phyloP scores from a whole-genome alignment of 805 yeast species.

The Yarrowia osloensis region DNA sequence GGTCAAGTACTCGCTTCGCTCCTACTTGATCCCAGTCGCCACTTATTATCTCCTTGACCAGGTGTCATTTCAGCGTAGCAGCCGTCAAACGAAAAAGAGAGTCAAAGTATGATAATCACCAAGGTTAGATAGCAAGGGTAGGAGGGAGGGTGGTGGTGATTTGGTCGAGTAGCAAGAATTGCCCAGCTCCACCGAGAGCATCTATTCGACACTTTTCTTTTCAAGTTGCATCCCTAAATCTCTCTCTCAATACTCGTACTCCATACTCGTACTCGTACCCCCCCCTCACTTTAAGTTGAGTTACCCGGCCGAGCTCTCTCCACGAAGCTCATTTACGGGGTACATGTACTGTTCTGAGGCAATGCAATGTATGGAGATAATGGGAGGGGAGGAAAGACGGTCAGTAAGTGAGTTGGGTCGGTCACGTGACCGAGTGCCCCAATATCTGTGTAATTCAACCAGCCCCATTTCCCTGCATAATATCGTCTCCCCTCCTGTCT shows the following conservation, averaged over 20 bases:
- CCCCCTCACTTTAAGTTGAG: not conserved
- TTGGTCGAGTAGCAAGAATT: too few relatives aligned
- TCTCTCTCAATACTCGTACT: too few relatives aligned
- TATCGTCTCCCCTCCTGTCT: not conserved
- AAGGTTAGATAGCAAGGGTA: not conserved
- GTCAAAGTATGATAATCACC: not conserved
- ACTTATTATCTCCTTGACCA: too few relatives aligned
- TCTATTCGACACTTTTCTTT: too few relatives aligned
- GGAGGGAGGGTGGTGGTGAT: too few relatives aligned
- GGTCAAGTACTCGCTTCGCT: too few relatives aligned
- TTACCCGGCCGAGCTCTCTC: not conserved
- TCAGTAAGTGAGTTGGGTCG: not conserved
- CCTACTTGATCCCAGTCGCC: too few relatives aligned
- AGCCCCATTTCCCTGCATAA: too few relatives aligned
- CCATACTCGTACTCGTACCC: too few relatives aligned
- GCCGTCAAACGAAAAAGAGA: too few relatives aligned
- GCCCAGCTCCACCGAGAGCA: not conserved
- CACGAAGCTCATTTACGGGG: constrained; percentile 17
- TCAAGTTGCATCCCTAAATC: not conserved
- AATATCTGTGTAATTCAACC: not conserved
- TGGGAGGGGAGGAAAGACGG: not conserved
- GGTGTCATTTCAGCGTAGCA: too few relatives aligned
- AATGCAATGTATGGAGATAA: constrained; percentile 25
- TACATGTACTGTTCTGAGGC: constrained; percentile 29
- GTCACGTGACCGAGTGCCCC: constrained; percentile 17